Percentiles rank a stretch among this genome's conserved stretches.
These are phyloP conservation scores for Neopestalotiopsis clavispora DNA, from an alignment of 2,329 filamentous ascomycete species.

Conservation along the genomic window DNA sequence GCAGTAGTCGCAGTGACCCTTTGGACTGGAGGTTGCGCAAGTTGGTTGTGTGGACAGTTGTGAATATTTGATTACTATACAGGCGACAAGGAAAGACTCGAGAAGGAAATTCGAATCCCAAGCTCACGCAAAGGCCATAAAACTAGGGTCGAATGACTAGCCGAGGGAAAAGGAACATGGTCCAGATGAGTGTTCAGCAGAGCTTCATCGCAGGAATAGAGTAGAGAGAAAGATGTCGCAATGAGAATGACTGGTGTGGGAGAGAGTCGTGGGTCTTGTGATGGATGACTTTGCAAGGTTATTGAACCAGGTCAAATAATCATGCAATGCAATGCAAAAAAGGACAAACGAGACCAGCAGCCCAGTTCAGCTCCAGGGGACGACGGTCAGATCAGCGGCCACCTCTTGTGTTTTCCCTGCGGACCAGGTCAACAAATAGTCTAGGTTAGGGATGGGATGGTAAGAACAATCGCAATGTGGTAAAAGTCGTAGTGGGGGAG, in stretches of 20 bases:
- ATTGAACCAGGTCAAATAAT: neutral
- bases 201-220: neutral
- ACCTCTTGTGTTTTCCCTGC: neutral
- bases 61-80: neutral
- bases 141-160: neutral
- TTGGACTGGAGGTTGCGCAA: neutral
- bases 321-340: conserved; percentile 7
- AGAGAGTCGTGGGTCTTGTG: neutral
- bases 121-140: neutral
- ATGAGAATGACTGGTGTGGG: neutral
- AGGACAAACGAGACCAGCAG: neutral
- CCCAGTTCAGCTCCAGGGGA: conserved; percentile 1
- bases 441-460: neutral
- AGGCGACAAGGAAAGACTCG: neutral
- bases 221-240: neutral
- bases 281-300: neutral
- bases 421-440: neutral
- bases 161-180: neutral
- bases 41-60: neutral
- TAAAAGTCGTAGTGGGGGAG: neutral
- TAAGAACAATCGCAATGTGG: neutral
- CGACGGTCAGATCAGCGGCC: neutral
- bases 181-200: neutral
- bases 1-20: neutral
- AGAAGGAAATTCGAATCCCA: neutral